Conservation (phyloP, 768 basidiomycete genomes). For the Hericium rajendrae region DNA sequence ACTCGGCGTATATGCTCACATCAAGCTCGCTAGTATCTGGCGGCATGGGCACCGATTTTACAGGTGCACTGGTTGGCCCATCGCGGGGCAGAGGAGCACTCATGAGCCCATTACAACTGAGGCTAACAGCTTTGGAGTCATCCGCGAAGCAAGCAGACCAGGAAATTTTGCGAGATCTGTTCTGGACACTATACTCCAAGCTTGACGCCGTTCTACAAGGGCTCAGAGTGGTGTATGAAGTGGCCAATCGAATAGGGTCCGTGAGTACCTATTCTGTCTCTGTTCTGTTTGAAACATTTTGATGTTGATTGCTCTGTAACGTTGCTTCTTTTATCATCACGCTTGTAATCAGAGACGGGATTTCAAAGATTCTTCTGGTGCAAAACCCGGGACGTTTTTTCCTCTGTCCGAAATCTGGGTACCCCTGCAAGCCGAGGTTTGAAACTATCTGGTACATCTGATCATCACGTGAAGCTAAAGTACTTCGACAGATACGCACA, state of each 20-base stretch:
- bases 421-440: constrained; percentile 82
- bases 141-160: constrained; percentile 67
- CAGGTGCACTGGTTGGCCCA: constrained; percentile 6
- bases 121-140: constrained; percentile 66
- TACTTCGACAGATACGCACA: constrained; percentile 54
- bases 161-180: constrained; percentile 82
- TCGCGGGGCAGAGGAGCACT: constrained; percentile 13
- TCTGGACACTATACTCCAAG: constrained; percentile 97
- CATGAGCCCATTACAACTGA: constrained; percentile 44
- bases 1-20: constrained; percentile 46
- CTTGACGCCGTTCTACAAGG: constrained; percentile 90
- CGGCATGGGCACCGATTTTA: constrained; percentile 7
- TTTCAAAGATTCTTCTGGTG: constrained; percentile 78
- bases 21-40: constrained; percentile 14
- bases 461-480: constrained; percentile 1
- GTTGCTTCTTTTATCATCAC: not conserved
- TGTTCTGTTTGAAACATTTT: not conserved
- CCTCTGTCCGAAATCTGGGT: constrained; percentile 83
- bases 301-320: not conserved
- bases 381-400: constrained; percentile 68
- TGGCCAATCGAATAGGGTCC: constrained; percentile 82
- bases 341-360: constrained; percentile 63
- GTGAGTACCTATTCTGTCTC: constrained; percentile 38
- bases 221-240: constrained; percentile 81
- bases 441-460: constrained; percentile 7